Percentiles rank a stretch among this genome's conserved stretches.
These are phyloP conservation scores for Apiotrichum montevideense DNA, from an alignment of 1,284 basidiomycete genomes.

Conservation along the genomic window DNA sequence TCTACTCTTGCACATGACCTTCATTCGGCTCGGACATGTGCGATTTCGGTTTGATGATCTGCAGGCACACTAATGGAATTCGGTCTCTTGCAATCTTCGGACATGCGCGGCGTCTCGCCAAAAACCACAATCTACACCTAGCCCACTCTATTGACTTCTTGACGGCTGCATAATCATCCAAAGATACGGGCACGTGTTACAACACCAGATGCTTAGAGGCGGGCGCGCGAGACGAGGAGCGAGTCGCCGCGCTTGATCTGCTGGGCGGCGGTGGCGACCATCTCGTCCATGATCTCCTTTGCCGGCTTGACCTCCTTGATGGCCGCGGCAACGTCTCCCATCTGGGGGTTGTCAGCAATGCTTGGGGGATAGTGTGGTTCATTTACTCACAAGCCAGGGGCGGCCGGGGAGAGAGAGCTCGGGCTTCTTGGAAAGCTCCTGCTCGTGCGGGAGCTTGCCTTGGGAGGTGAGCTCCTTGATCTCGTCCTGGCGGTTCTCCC, in stretches of 20 bases:
- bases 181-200: no score
- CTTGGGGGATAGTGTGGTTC: no score
- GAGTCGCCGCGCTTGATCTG: constrained; percentile 8
- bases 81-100: no score
- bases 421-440: constrained; percentile 54
- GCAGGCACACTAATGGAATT: no score
- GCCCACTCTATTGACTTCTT: no score
- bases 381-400: constrained; percentile 38
- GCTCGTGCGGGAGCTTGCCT: constrained; percentile 66
- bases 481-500: constrained; percentile 49
- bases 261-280: constrained; percentile 49
- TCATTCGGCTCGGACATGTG: no score
- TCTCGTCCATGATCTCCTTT: constrained; percentile 69
- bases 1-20: no score
- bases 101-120: no score
- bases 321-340: constrained; percentile 70
- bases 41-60: no score
- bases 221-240: constrained; percentile 3
- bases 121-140: no score
- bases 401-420: constrained; percentile 17
- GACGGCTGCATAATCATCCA: no score
- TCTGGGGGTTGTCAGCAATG: constrained; percentile 27
- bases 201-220: constrained; percentile 2
- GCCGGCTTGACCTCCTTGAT: constrained; percentile 73
- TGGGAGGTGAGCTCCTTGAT: constrained; percentile 62